Conservation (phyloP, 768 basidiomycete genomes). For the Suillus tomentosus region DNA sequence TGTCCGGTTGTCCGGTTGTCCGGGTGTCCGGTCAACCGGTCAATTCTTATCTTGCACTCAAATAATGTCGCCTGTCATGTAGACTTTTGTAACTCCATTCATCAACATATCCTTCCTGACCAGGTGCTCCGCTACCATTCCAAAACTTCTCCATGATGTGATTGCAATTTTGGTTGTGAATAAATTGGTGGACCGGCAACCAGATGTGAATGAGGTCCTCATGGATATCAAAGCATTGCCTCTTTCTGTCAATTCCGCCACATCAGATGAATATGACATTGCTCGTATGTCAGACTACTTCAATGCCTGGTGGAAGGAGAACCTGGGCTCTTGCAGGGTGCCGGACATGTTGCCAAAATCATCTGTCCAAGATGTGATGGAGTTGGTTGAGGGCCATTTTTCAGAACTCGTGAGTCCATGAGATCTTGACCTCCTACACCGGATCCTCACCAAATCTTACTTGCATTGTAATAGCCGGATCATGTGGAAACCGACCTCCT, state of each 20-base stretch:
- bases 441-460: neutral
- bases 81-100: neutral
- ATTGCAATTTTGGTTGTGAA: neutral
- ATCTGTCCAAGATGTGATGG: constrained; percentile 2
- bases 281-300: neutral
- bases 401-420: neutral
- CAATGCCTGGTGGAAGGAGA: neutral
- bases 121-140: neutral
- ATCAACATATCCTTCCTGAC: neutral
- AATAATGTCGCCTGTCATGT: too few relatives aligned
- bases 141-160: neutral
- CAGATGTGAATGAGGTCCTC: neutral
- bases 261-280: neutral
- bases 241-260: neutral
- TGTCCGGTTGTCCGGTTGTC: too few relatives aligned
- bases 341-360: neutral
- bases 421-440: neutral
- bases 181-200: neutral
- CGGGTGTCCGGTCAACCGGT: too few relatives aligned
- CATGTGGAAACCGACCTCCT: too few relatives aligned
- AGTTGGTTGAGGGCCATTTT: neutral
- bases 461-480: too few relatives aligned
- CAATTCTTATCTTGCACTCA: too few relatives aligned
- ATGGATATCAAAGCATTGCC: neutral
- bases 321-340: neutral